Evolutionary conservation across 495 filamentous ascomycete species (phyloP).

Genomic region (Delitschia confertaspora): DNA sequence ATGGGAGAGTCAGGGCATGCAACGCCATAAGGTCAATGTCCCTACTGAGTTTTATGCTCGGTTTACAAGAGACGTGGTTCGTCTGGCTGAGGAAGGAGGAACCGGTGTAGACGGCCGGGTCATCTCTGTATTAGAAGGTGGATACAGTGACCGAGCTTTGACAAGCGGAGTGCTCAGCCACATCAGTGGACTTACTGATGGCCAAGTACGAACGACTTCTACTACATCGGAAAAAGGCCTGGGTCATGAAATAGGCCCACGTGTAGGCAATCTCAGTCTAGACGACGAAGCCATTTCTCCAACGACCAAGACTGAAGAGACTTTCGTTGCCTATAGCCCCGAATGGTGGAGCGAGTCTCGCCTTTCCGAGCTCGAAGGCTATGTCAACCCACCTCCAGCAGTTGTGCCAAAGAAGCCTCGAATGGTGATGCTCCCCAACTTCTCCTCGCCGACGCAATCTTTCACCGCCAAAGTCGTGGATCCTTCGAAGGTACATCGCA

Average conservation of each 20-base stretch:
- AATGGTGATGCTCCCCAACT: constrained; percentile 51
- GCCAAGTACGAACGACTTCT: constrained; percentile 27
- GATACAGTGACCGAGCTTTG: constrained; percentile 86
- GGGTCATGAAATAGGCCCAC: constrained; percentile 47
- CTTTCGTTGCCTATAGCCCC: constrained; percentile 44
- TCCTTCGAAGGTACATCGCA: constrained; percentile 47
- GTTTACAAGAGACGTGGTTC: constrained; percentile 75
- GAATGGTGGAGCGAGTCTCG: constrained; percentile 67
- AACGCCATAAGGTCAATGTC: constrained; percentile 86
- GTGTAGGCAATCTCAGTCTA: constrained; percentile 31
- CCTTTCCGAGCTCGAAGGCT: constrained; percentile 57
- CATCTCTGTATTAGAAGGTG: constrained; percentile 89
- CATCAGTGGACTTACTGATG: constrained; percentile 62
- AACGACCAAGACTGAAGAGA: not conserved
- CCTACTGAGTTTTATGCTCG: constrained; percentile 93
- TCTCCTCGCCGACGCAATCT: constrained; percentile 65
- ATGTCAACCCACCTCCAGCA: constrained; percentile 42
- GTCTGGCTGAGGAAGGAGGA: constrained; percentile 70
- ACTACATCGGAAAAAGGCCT: constrained; percentile 29
- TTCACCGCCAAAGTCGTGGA: constrained; percentile 65
- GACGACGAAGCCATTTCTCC: constrained; percentile 15
- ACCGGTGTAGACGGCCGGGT: constrained; percentile 71
- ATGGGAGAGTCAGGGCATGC: constrained; percentile 86
- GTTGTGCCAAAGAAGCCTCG: constrained; percentile 45
- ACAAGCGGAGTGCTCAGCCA: constrained; percentile 84